phyloP scores from a whole-genome alignment of 2,329 filamentous ascomycete genomes.

The Epichloe sylvatica region DNA sequence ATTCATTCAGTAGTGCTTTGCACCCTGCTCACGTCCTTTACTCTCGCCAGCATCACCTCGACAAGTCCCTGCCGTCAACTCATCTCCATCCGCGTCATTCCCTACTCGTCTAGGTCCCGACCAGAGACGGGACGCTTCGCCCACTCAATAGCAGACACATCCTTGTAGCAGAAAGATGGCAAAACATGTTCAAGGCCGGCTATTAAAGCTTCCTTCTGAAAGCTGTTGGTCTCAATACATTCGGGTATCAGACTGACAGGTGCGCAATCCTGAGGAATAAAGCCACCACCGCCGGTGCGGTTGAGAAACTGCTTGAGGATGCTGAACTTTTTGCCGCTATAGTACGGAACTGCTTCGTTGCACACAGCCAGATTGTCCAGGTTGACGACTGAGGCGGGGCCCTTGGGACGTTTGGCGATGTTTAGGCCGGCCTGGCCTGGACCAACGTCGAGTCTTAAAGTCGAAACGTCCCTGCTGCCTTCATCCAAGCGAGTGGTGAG shows the following conservation, averaged over 20 bases:
- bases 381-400: not conserved
- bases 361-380: not conserved
- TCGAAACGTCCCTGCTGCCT: not conserved
- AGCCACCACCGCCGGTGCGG: too few species aligned
- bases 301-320: not conserved
- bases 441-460: not conserved
- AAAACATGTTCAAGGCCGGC: not conserved
- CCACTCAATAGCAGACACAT: not conserved
- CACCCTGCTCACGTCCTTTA: too few species aligned
- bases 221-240: not conserved
- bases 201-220: not conserved
- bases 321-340: not conserved
- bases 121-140: not conserved
- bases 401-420: not conserved
- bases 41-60: too few species aligned
- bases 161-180: not conserved
- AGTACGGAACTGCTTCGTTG: not conserved
- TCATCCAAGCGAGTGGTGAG: not conserved
- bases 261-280: not conserved
- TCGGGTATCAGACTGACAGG: not conserved
- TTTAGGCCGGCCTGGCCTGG: not conserved
- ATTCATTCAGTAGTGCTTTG: too few species aligned
- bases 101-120: not conserved
- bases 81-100: not conserved
- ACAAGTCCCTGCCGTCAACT: too few species aligned